Percentiles rank a stretch among this genome's conserved stretches.
phyloP scores from a whole-genome alignment of 306 rosid species.

The Aeschynomene evenia region DNA sequence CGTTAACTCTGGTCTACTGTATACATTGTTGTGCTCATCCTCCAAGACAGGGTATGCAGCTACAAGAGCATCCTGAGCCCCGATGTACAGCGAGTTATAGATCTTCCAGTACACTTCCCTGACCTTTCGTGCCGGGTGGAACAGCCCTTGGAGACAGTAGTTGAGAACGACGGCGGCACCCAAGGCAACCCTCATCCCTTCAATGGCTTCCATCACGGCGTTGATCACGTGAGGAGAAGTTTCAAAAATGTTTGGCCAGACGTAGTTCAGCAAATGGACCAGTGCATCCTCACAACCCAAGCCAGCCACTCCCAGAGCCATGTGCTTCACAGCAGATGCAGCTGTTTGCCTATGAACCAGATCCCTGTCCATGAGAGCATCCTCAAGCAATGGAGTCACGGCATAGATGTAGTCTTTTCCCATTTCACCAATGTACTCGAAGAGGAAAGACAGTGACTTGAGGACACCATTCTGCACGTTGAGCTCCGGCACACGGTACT shows the following conservation, averaged over 20 bases:
- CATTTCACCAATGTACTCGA: constrained; percentile 98
- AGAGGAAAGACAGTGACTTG: constrained; percentile 88
- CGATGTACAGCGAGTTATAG: constrained; percentile 35
- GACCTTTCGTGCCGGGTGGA: constrained; percentile 43
- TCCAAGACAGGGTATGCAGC: constrained; percentile 41
- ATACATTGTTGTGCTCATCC: constrained; percentile 39
- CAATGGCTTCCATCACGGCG: constrained; percentile 97
- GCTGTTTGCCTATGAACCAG: constrained; percentile 96
- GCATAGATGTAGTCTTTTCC: constrained; percentile 97
- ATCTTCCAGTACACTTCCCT: constrained; percentile 47
- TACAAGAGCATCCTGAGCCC: constrained; percentile 46
- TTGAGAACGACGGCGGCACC: constrained; percentile 86
- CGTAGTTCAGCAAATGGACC: constrained; percentile 77
- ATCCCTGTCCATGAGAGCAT: constrained; percentile 95
- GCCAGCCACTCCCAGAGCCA: constrained; percentile 98
- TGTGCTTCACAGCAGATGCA: constrained; percentile 97
- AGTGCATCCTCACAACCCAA: constrained; percentile 94
- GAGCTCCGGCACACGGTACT: constrained; percentile 94
- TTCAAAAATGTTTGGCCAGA: constrained; percentile 96
- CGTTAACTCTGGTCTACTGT: constrained; percentile 38
- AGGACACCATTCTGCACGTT: constrained; percentile 94
- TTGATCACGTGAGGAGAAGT: constrained; percentile 95
- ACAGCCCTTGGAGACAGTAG: constrained; percentile 41
- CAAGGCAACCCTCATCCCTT: constrained; percentile 96
- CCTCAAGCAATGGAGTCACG: constrained; percentile 93